These are phyloP conservation scores for Ogataea angusta DNA, from an alignment of 805 yeast genomes.

Conservation along the genomic window DNA sequence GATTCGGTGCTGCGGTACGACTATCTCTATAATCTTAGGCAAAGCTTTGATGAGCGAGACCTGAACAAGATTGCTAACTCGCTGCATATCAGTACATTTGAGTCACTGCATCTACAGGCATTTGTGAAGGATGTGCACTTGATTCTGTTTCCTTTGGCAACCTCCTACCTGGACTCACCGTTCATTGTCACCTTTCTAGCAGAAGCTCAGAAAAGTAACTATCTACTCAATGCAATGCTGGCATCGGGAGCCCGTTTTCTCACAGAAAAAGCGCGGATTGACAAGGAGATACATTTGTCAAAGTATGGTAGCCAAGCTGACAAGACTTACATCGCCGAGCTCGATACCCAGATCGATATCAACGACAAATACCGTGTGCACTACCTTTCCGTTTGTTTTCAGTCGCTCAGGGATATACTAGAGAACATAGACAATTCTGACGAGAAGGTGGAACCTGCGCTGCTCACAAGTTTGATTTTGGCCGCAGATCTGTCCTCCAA, in stretches of 20 bases:
- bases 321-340: slow-evolving; percentile 8
- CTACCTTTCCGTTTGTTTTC: slow-evolving; percentile 62
- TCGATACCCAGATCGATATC: slow-evolving; percentile 22
- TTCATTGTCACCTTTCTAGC: slow-evolving; percentile 25
- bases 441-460: slow-evolving; percentile 59
- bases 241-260: slow-evolving; percentile 65
- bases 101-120: slow-evolving; percentile 25
- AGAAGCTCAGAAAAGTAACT: slow-evolving; percentile 44
- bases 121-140: slow-evolving; percentile 30
- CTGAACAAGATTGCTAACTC: slow-evolving; percentile 19
- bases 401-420: slow-evolving; percentile 48
- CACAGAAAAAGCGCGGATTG: slow-evolving; percentile 26
- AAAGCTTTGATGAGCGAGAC: slow-evolving; percentile 17
- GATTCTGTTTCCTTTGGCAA: slow-evolving; percentile 27
- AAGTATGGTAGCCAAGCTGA: slow-evolving; percentile 4
- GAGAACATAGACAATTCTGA: slow-evolving; percentile 34
- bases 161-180: slow-evolving; percentile 28
- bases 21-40: slow-evolving; percentile 18
- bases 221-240: slow-evolving; percentile 60
- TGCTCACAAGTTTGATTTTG: slow-evolving; percentile 60
- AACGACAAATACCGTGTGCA: slow-evolving; percentile 57
- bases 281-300: slow-evolving; percentile 14
- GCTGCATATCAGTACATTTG: slow-evolving; percentile 22
- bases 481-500: slow-evolving; percentile 59
- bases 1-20: slow-evolving; percentile 17